These are phyloP conservation scores for Vaccinium vitisidaea DNA, from an alignment of 148 eudicot species.

Conservation along the genomic window DNA sequence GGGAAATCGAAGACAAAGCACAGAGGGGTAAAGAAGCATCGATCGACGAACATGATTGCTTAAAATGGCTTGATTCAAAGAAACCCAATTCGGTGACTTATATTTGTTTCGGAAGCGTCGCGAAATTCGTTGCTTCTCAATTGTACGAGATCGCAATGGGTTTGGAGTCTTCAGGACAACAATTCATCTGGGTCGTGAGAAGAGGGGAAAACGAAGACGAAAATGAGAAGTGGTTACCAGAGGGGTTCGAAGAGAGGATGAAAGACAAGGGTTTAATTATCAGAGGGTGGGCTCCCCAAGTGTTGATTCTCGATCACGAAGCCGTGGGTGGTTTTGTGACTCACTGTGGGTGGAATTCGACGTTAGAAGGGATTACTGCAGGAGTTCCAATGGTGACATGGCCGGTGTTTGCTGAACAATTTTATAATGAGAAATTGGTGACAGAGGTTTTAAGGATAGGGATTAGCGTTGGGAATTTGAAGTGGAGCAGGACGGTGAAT, in stretches of 20 bases:
- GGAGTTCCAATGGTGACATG: slow-evolving; percentile 41
- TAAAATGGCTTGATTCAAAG: slow-evolving; percentile 61
- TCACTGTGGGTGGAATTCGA: slow-evolving; percentile 48
- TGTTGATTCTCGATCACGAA: slow-evolving; percentile 29
- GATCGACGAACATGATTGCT: slow-evolving; percentile 40
- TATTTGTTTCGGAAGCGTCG: slow-evolving; percentile 47
- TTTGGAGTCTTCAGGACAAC: slow-evolving; percentile 44
- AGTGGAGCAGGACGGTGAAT: background rate
- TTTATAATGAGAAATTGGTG: slow-evolving; percentile 34
- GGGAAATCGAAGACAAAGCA: slow-evolving; percentile 27
- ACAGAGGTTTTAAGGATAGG: slow-evolving; percentile 33
- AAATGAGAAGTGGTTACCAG: slow-evolving; percentile 34
- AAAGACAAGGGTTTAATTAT: slow-evolving; percentile 31
- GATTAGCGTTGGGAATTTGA: slow-evolving; percentile 30
- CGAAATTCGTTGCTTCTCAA: slow-evolving; percentile 19
- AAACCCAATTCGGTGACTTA: slow-evolving; percentile 51
- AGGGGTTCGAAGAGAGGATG: slow-evolving; percentile 27
- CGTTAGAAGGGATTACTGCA: slow-evolving; percentile 26
- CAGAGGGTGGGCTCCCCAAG: slow-evolving; percentile 42
- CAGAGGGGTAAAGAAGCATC: slow-evolving; percentile 40
- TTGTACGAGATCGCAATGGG: slow-evolving; percentile 51
- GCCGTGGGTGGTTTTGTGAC: slow-evolving; percentile 34
- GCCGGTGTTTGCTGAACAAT: slow-evolving; percentile 39
- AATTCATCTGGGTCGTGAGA: slow-evolving; percentile 62
- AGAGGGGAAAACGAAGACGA: background rate